A percentile compares a stretch with the other conserved stretches of the same genome.
Evolutionary conservation across 2,329 filamentous ascomycete species (phyloP).

Genomic region (Fusarium annulatum): DNA sequence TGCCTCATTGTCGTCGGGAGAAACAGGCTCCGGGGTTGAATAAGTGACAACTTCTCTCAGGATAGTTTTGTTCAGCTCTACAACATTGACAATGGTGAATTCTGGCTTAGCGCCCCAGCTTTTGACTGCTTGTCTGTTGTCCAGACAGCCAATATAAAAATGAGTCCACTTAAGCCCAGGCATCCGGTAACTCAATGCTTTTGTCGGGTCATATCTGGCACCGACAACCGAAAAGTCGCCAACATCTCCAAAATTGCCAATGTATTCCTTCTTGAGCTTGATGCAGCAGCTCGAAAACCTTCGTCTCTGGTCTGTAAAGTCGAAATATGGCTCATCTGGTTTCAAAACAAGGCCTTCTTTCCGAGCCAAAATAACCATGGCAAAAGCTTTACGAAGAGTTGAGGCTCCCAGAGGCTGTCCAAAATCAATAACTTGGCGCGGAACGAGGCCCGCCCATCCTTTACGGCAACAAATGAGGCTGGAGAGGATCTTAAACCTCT

Average conservation of each 20-base stretch:
- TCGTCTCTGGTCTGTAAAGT: slow-evolving; percentile 54
- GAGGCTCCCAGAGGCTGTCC: slow-evolving; percentile 60
- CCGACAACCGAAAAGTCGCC: slow-evolving; percentile 86
- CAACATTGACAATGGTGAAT: slow-evolving; percentile 74
- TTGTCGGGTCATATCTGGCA: slow-evolving; percentile 74
- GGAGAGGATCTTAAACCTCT: slow-evolving; percentile 70
- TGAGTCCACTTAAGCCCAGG: slow-evolving; percentile 77
- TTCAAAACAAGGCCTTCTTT: slow-evolving; percentile 88
- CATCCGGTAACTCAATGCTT: slow-evolving; percentile 66
- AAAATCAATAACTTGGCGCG: slow-evolving; percentile 77
- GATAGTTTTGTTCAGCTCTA: slow-evolving; percentile 65
- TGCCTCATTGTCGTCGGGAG: slow-evolving; percentile 50
- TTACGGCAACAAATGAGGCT: slow-evolving; percentile 61
- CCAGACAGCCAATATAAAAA: slow-evolving; percentile 81
- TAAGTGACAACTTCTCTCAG: slow-evolving; percentile 62
- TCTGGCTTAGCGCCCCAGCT: slow-evolving; percentile 63
- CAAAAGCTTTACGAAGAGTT: slow-evolving; percentile 72
- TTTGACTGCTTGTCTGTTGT: slow-evolving; percentile 71
- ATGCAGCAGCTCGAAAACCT: slow-evolving; percentile 68
- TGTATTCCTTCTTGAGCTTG: slow-evolving; percentile 89
- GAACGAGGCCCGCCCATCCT: slow-evolving; percentile 74
- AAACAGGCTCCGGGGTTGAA: slow-evolving; percentile 58
- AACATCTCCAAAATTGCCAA: slow-evolving; percentile 80
- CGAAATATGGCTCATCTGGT: slow-evolving; percentile 81
- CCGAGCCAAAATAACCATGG: slow-evolving; percentile 70